Conservation (phyloP, 768 basidiomycete species). For the Gymnopilus junonius region DNA sequence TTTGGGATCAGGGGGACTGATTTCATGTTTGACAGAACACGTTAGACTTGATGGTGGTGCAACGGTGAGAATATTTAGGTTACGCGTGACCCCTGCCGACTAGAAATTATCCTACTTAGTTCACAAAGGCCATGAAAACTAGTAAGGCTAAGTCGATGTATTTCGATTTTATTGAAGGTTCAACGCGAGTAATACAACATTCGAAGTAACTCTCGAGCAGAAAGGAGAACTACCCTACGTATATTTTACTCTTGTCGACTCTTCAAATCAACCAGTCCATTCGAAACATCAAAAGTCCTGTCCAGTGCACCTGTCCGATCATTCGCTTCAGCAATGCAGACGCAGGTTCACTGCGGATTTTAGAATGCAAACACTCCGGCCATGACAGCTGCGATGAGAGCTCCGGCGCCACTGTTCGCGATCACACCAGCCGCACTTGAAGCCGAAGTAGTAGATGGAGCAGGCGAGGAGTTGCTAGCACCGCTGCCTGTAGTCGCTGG, state of each 20-base stretch:
- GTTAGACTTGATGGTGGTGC: too few species aligned
- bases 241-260: neutral
- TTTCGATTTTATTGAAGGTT: too few species aligned
- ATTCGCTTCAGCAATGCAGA: neutral
- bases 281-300: neutral
- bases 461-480: neutral
- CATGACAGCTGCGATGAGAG: slow-evolving; percentile 17
- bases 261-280: neutral
- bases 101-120: neutral
- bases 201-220: too few species aligned
- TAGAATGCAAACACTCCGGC: slow-evolving; percentile 19
- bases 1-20: neutral
- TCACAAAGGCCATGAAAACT: too few species aligned
- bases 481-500: slow-evolving; percentile 5
- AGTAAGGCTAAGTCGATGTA: too few species aligned
- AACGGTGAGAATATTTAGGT: too few species aligned
- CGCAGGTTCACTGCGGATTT: neutral
- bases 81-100: neutral
- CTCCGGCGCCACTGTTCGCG: slow-evolving; percentile 11
- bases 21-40: neutral
- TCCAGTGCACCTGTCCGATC: neutral
- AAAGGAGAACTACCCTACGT: neutral
- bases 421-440: slow-evolving; percentile 11
- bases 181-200: too few species aligned
- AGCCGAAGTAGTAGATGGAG: slow-evolving; percentile 6